Percentiles rank a stretch among this genome's conserved stretches.
phyloP scores from a whole-genome alignment of 441 rosid species.

The Daphne laureola region DNA sequence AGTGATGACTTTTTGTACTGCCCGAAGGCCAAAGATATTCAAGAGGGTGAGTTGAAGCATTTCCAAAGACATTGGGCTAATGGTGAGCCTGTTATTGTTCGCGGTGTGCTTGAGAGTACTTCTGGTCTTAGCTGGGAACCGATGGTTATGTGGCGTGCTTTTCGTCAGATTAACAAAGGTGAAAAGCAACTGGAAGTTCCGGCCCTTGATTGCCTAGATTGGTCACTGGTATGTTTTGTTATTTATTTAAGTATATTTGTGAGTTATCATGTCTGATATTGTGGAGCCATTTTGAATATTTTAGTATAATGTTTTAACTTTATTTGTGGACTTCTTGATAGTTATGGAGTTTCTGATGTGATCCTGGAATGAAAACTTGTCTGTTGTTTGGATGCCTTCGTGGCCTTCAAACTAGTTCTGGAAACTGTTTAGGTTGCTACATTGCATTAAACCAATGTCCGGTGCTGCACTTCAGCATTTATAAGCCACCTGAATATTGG shows the following conservation, averaged over 20 bases:
- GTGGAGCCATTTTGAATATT: not conserved
- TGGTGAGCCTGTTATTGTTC: constrained; percentile 79
- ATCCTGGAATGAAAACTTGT: not conserved
- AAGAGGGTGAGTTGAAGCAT: constrained; percentile 46
- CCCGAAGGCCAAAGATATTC: constrained; percentile 44
- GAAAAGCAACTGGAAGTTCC: constrained; percentile 36
- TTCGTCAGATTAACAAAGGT: constrained; percentile 47
- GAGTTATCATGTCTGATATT: not conserved
- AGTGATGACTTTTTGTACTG: constrained; percentile 61
- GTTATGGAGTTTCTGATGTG: not conserved
- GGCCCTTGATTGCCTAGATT: constrained; percentile 69
- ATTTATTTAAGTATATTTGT: constrained; percentile 1
- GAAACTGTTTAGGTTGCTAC: too few relatives aligned
- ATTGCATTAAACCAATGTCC: too few relatives aligned
- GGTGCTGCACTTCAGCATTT: too few relatives aligned
- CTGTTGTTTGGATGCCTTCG: not conserved
- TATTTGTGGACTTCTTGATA: not conserved
- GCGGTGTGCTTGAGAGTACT: constrained; percentile 61
- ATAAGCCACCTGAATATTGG: too few relatives aligned
- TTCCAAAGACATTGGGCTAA: constrained; percentile 78
- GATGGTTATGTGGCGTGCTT: constrained; percentile 86
- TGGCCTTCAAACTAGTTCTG: too few relatives aligned
- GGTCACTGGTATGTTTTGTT: constrained; percentile 55
- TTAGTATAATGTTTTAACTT: not conserved
- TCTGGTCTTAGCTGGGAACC: constrained; percentile 95